These are phyloP conservation scores for Mortierella alpina DNA, from an alignment of 192 early-diverging fungal species.

Conservation along the genomic window DNA sequence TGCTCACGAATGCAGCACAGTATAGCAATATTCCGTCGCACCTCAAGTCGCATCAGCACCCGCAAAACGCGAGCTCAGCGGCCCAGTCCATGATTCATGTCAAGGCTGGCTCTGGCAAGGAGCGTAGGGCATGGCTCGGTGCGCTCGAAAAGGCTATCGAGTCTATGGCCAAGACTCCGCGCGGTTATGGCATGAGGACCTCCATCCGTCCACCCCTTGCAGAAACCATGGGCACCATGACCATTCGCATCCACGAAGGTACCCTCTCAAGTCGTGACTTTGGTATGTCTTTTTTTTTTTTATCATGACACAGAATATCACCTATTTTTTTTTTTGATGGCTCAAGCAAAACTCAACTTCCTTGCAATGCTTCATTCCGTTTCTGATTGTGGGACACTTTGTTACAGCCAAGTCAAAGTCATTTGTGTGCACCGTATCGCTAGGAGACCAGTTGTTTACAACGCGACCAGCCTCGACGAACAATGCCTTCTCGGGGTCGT, in stretches of 20 bases:
- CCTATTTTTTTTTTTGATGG: background rate
- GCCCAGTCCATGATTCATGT: conserved; percentile 26
- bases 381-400: no score
- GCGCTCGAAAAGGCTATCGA: conserved; percentile 33
- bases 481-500: conserved; percentile 22
- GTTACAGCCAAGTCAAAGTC: conserved; percentile 37
- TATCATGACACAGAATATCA: background rate
- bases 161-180: conserved; percentile 23
- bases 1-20: background rate
- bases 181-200: conserved; percentile 37
- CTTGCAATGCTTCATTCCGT: background rate
- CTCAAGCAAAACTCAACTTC: background rate
- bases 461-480: conserved; percentile 11
- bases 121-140: conserved; percentile 20
- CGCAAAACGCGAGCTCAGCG: background rate
- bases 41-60: conserved; percentile 8
- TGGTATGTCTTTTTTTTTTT: conserved; percentile 19
- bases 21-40: conserved; percentile 11
- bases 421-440: conserved; percentile 25
- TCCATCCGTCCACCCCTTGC: conserved; percentile 37
- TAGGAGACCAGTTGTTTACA: conserved; percentile 32
- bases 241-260: conserved; percentile 26
- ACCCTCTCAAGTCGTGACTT: conserved; percentile 31
- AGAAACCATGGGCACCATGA: conserved; percentile 43
- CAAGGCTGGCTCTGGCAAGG: conserved; percentile 19